Base-by-base conservation (phyloP, 441 rosid genomes). In the Omphalea diandra region DNA sequence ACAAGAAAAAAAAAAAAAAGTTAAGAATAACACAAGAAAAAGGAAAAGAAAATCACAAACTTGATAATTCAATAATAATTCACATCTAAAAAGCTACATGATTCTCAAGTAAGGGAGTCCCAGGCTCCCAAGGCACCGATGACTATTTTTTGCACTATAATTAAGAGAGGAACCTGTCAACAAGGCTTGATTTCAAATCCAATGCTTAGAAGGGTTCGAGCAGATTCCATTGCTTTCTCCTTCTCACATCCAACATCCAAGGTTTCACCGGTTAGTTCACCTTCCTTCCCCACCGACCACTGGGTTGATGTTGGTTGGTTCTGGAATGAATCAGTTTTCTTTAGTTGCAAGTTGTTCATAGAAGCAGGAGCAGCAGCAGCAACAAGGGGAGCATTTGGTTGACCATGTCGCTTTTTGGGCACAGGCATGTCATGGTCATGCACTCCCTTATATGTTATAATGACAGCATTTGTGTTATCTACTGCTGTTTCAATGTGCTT, bases 371-470 rank as follows among this genome's bases (percentile, higher is more conserved):
- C 84, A 0, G 88, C 85, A 50, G 97, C 94, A 57, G 98, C 97
- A 15, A 92, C 82, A 1, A 90, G 93, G 63, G 85, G 77, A 71
- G 94, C 89, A 67, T 90, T 92, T 15, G 93, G 89, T 18, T 84
- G 91, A 69, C 97, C 94, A 29, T 89, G 96, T 38, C 92, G 87
- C 78, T 90, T 92, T 85, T 90, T 90, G 1, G 97, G 97, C 35
- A 94, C 98, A 0, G 99, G 97, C 93, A 76, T 92, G 86, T 86
- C 98, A 22, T 94, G 99, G 82, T 94, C 93, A 63, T 92, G 99
- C 33, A 82, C 84, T 47, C 96, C 98, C 75, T 92, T 94, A 63
- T 89, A 94, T 11, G 99, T 89, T 79, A 94, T 92, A 61, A 90
- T 76, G 10, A 87, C 80, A 1, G 86, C 90, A 67, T 76, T 82